A percentile compares a stretch with the other conserved stretches of the same genome.
These are phyloP conservation scores for Colletotrichum chrysophilum DNA, from an alignment of 2,329 filamentous ascomycete species.

Conservation along the genomic window DNA sequence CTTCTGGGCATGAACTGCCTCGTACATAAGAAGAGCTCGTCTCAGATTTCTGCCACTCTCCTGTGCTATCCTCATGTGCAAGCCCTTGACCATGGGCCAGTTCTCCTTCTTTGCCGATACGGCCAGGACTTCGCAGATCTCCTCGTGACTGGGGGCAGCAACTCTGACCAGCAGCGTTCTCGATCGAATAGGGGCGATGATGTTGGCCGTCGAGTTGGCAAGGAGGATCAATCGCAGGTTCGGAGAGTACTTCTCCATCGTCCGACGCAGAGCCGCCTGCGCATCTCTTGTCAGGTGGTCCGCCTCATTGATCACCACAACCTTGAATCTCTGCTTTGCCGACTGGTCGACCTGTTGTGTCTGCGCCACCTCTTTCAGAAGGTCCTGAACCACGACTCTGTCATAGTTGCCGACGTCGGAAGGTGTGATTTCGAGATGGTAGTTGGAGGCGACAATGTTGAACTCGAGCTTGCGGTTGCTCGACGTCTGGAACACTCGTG, in stretches of 20 bases:
- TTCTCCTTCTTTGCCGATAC: constrained; percentile 77
- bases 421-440: constrained; percentile 97
- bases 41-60: constrained; percentile 92
- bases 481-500: constrained; percentile 93
- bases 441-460: constrained; percentile 96
- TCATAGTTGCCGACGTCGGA: constrained; percentile 97
- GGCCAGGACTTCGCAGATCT: constrained; percentile 82
- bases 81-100: constrained; percentile 75
- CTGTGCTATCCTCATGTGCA: constrained; percentile 85
- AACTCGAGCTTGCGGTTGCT: constrained; percentile 98
- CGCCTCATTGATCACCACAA: constrained; percentile 98
- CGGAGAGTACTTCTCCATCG: constrained; percentile 99
- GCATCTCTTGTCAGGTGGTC: constrained; percentile 94
- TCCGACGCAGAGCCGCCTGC: constrained; percentile 90
- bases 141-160: constrained; percentile 81
- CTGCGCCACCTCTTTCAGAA: constrained; percentile 97
- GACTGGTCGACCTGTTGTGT: constrained; percentile 97
- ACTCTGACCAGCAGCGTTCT: constrained; percentile 91
- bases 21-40: constrained; percentile 92
- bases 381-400: constrained; percentile 91
- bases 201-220: constrained; percentile 96
- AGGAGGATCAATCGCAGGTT: constrained; percentile 91
- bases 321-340: constrained; percentile 94
- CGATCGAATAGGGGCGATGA: constrained; percentile 97
- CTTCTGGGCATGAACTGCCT: constrained; percentile 97